Evolutionary conservation across 192 early-diverging fungal genomes (phyloP).

Genomic region (Diversispora epigaea): DNA sequence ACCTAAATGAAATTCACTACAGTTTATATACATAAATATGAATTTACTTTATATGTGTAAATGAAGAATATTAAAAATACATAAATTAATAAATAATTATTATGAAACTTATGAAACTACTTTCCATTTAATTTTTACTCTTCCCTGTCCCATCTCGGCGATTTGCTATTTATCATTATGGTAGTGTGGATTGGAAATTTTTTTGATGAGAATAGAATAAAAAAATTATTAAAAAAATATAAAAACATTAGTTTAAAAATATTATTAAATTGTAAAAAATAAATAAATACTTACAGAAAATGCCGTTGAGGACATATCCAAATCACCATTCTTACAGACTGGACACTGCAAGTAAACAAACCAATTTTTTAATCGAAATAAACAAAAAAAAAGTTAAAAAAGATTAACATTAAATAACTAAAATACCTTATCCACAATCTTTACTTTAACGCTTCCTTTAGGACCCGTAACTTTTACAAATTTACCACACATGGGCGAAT

Average conservation of each 20-base stretch:
- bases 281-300: slow-evolving; percentile 28
- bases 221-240: not conserved
- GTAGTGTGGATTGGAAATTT: no score
- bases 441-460: slow-evolving; percentile 49
- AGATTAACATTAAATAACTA: not conserved
- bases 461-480: slow-evolving; percentile 52
- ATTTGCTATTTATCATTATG: slow-evolving; percentile 29
- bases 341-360: slow-evolving; percentile 35
- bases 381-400: not conserved
- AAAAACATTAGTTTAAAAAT: not conserved
- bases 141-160: slow-evolving; percentile 37
- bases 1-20: no score
- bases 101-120: not conserved
- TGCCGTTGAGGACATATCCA: slow-evolving; percentile 40
- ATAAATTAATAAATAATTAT: no score
- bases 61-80: no score
- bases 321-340: slow-evolving; percentile 39
- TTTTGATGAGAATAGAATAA: not conserved
- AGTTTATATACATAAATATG: no score
- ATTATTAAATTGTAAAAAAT: not conserved
- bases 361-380: not conserved
- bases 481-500: slow-evolving; percentile 53
- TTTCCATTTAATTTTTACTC: slow-evolving; percentile 39
- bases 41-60: no score
- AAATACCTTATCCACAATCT: slow-evolving; percentile 56